Evolutionary conservation across 2,329 filamentous ascomycete species (phyloP).

Genomic region (Fusarium verticillioides): DNA sequence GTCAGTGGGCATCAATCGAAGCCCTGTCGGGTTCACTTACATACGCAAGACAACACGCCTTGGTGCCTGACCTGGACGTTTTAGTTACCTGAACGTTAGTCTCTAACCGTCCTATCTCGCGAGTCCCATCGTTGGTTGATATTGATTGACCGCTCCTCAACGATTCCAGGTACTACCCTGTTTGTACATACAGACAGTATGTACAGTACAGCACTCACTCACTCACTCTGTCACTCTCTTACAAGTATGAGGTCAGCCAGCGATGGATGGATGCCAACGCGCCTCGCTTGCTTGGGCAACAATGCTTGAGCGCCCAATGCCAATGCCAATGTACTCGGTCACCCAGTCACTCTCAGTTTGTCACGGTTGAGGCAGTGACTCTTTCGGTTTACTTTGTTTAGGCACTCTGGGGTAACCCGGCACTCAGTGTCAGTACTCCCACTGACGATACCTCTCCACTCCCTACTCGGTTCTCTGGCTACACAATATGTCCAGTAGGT

Average conservation of each 20-base stretch:
- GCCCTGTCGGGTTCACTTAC: conserved; percentile 44
- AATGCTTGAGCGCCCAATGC: conserved; percentile 45
- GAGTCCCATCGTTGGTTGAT: conserved; percentile 31
- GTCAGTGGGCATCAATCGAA: conserved; percentile 45
- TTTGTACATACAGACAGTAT: background rate
- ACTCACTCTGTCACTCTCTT: conserved; percentile 36
- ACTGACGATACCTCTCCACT: conserved; percentile 30
- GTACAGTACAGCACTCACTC: background rate
- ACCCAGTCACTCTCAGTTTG: conserved; percentile 34
- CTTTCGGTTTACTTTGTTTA: background rate
- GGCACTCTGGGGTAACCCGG: conserved; percentile 46
- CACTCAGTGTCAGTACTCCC: conserved; percentile 9
- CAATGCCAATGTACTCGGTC: conserved; percentile 49
- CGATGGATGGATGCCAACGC: conserved; percentile 33
- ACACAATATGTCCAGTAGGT: background rate
- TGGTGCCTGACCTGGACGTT: conserved; percentile 44
- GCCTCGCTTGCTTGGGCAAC: conserved; percentile 46
- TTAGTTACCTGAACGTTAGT: background rate
- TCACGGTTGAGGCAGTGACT: conserved; percentile 31
- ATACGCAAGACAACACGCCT: conserved; percentile 38
- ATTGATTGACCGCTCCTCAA: conserved; percentile 49
- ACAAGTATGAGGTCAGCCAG: conserved; percentile 35
- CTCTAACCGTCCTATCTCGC: conserved; percentile 6
- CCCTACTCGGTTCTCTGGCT: conserved; percentile 16
- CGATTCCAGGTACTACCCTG: conserved; percentile 50